Conservation (phyloP, 306 rosid species). For the Gynostemma pentaphyllum region DNA sequence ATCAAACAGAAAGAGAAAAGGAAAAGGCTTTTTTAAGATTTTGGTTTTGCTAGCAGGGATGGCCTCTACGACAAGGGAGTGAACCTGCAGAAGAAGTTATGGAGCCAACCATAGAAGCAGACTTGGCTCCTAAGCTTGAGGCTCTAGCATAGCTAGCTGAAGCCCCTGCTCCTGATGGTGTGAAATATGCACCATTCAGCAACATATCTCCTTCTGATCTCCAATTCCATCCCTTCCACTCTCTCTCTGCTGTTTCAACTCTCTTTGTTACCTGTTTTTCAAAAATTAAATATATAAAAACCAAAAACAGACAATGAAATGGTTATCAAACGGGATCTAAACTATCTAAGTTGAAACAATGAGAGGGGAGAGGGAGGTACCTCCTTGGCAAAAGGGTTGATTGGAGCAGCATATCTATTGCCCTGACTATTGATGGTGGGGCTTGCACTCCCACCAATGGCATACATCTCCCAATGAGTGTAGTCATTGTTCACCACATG, state of each 20-base stretch:
- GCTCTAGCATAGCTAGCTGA: conserved; percentile 93
- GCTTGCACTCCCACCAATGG: conserved; percentile 91
- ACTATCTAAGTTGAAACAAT: not conserved
- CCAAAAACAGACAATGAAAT: too few relatives aligned
- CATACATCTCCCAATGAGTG: conserved; percentile 99
- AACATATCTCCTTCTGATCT: conserved; percentile 91
- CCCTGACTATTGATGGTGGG: conserved; percentile 99
- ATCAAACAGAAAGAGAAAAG: conserved; percentile 5
- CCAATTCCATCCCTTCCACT: conserved; percentile 96
- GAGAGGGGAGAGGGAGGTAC: conserved; percentile 15
- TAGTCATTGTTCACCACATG: conserved; percentile 99
- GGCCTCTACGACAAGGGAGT: conserved; percentile 74
- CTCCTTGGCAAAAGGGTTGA: conserved; percentile 87
- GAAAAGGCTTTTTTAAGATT: conserved; percentile 3
- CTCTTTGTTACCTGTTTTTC: conserved; percentile 76
- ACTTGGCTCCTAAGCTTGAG: conserved; percentile 98
- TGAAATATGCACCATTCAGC: conserved; percentile 92
- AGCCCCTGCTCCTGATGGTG: conserved; percentile 96
- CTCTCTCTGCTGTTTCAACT: conserved; percentile 50
- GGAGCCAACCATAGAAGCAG: conserved; percentile 87
- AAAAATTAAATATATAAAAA: too few relatives aligned
- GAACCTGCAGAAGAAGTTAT: conserved; percentile 82
- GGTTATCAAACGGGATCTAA: too few relatives aligned
- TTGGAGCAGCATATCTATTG: conserved; percentile 87
- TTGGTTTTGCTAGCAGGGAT: conserved; percentile 36